Evolutionary conservation across 495 filamentous ascomycete species (phyloP).

Genomic region (Chaetomium tenue): DNA sequence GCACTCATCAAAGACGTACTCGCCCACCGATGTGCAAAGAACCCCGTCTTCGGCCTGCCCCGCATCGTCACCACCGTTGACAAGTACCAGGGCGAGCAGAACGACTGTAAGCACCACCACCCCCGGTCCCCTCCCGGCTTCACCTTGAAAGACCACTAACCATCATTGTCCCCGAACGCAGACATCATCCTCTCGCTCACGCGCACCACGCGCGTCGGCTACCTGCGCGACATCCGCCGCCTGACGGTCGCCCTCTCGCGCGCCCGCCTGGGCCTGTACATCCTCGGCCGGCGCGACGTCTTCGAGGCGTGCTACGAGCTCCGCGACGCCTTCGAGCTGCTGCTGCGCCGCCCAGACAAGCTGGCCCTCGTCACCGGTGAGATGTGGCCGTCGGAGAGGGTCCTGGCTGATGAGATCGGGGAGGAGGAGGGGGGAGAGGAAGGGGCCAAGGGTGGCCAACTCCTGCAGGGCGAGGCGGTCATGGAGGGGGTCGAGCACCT

Average conservation of each 20-base stretch:
- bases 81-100: slow-evolving; percentile 98
- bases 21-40: slow-evolving; percentile 77
- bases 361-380: slow-evolving; percentile 79
- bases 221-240: slow-evolving; percentile 88
- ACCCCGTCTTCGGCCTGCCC: slow-evolving; percentile 84
- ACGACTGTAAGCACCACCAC: slow-evolving; percentile 72
- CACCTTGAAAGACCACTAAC: not conserved
- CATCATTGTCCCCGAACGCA: slow-evolving; percentile 35
- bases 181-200: slow-evolving; percentile 91
- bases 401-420: not conserved
- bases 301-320: slow-evolving; percentile 90
- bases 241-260: slow-evolving; percentile 96
- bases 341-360: slow-evolving; percentile 72
- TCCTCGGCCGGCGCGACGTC: slow-evolving; percentile 84
- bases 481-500: slow-evolving; percentile 95
- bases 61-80: slow-evolving; percentile 92
- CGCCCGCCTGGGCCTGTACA: slow-evolving; percentile 86
- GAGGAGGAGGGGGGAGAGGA: slow-evolving; percentile 18
- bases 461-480: slow-evolving; percentile 49
- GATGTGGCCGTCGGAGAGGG: slow-evolving; percentile 71
- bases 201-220: slow-evolving; percentile 85
- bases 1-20: slow-evolving; percentile 89
- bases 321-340: slow-evolving; percentile 72
- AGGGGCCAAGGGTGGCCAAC: slow-evolving; percentile 53
- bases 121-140: no score